Percentiles rank a stretch among this genome's conserved stretches.
phyloP scores from a whole-genome alignment of 2,329 filamentous ascomycete species.

The Myriosclerotinia scirpicola region DNA sequence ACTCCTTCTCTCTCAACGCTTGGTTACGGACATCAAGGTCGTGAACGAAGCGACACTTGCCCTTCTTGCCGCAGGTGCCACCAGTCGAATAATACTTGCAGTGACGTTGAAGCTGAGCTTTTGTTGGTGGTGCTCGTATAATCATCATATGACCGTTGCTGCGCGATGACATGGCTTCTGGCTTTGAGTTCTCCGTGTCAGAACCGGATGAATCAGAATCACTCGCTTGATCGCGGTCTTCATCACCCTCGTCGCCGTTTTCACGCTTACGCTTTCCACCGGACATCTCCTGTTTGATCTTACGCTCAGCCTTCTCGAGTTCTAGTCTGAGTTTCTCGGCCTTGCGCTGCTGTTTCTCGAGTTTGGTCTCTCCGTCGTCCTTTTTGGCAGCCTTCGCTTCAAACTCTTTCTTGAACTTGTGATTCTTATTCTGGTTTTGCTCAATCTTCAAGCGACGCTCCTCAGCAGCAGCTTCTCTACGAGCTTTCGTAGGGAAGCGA shows the following conservation, averaged over 20 bases:
- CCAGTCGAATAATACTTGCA: constrained; percentile 72
- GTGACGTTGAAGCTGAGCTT: constrained; percentile 62
- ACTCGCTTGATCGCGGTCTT: constrained; percentile 48
- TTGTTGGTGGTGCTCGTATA: constrained; percentile 47
- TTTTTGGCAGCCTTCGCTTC: constrained; percentile 44
- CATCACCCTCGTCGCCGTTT: constrained; percentile 65
- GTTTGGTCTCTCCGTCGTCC: constrained; percentile 51
- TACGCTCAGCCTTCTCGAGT: constrained; percentile 66
- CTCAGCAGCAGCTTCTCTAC: constrained; percentile 63
- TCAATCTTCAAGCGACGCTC: constrained; percentile 43
- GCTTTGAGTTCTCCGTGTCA: constrained; percentile 58
- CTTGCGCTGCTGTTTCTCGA: constrained; percentile 55
- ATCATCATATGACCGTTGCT: constrained; percentile 30
- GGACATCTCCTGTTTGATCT: constrained; percentile 44
- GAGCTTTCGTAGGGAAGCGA: constrained; percentile 76
- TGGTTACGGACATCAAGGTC: constrained; percentile 63
- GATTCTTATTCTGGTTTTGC: constrained; percentile 34
- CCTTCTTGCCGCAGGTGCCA: constrained; percentile 69
- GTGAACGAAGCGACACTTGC: constrained; percentile 73
- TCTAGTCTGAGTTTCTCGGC: constrained; percentile 63
- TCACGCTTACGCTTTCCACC: constrained; percentile 69
- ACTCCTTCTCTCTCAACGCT: constrained; percentile 62
- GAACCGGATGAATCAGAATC: constrained; percentile 42
- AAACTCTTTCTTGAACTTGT: constrained; percentile 39
- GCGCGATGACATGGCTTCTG: constrained; percentile 57